These are phyloP conservation scores for Solanum rostratum DNA, from an alignment of 257 asterid genomes.

Conservation along the genomic window DNA sequence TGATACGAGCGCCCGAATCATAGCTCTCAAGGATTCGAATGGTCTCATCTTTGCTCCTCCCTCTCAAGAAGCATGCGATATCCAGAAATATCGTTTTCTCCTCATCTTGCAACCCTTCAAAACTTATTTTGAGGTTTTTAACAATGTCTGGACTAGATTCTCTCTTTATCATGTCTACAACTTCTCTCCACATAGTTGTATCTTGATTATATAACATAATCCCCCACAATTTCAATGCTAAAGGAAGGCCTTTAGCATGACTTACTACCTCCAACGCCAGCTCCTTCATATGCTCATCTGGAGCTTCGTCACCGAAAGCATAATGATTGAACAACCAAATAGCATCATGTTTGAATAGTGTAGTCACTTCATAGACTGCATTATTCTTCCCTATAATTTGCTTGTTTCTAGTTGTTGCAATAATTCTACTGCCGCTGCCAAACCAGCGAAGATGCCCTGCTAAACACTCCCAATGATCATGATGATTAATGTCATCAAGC, in stretches of 20 bases:
- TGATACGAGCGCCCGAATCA: fast-evolving
- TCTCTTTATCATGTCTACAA: too few species aligned
- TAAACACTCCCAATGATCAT: too few species aligned
- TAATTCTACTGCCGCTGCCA: too few species aligned
- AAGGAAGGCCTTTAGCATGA: neutral
- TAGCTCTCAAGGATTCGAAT: too few species aligned
- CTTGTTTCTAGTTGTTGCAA: neutral
- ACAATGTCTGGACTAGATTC: neutral
- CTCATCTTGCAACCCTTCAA: too few species aligned
- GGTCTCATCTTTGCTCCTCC: neutral
- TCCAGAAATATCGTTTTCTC: neutral
- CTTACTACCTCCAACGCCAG: neutral
- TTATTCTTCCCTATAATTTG: neutral
- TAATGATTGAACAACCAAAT: too few species aligned
- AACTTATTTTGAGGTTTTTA: neutral
- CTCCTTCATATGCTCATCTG: neutral
- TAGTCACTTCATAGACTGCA: neutral
- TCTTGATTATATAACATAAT: too few species aligned
- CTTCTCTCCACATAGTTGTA: neutral
- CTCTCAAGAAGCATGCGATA: neutral
- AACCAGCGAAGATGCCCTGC: too few species aligned
- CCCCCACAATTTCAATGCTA: neutral
- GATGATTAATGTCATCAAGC: neutral
- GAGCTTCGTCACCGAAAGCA: neutral
- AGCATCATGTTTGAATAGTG: too few species aligned